These are phyloP conservation scores for Starmerella vitae DNA, from an alignment of 805 yeast species.

Conservation along the genomic window DNA sequence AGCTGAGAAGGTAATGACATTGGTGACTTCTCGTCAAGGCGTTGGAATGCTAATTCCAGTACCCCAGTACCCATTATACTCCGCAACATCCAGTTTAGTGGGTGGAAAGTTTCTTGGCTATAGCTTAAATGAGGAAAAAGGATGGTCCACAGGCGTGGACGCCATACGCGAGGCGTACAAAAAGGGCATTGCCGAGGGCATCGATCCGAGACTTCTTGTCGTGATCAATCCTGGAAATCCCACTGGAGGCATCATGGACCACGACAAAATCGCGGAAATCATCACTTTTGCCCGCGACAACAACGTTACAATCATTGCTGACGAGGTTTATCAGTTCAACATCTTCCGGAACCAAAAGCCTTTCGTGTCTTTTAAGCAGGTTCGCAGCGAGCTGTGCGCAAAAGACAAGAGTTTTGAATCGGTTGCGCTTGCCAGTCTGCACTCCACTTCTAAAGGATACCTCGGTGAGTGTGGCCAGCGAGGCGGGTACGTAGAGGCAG, in stretches of 20 bases:
- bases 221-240: slow-evolving; percentile 98
- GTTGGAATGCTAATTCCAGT: slow-evolving; percentile 81
- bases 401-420: slow-evolving; percentile 40
- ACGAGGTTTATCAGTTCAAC: slow-evolving; percentile 95
- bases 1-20: slow-evolving; percentile 62
- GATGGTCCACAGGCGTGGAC: slow-evolving; percentile 71
- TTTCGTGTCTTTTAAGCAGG: slow-evolving; percentile 74
- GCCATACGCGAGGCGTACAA: slow-evolving; percentile 45
- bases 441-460: slow-evolving; percentile 96
- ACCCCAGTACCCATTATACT: slow-evolving; percentile 94
- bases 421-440: slow-evolving; percentile 84
- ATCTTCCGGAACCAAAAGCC: slow-evolving; percentile 41
- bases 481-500: slow-evolving; percentile 95
- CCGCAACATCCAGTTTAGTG: slow-evolving; percentile 82
- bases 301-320: slow-evolving; percentile 81
- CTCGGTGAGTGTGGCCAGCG: slow-evolving; percentile 99
- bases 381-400: slow-evolving; percentile 49
- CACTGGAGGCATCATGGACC: slow-evolving; percentile 71
- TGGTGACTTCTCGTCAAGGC: slow-evolving; percentile 42
- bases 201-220: slow-evolving; percentile 64
- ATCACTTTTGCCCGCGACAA: slow-evolving; percentile 70
- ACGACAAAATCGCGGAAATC: slow-evolving; percentile 54
- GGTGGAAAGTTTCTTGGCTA: slow-evolving; percentile 77
- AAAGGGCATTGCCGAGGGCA: slow-evolving; percentile 38
- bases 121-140: slow-evolving; percentile 61